These are phyloP conservation scores for Cyathus striatus DNA, from an alignment of 768 basidiomycete genomes.

Conservation along the genomic window DNA sequence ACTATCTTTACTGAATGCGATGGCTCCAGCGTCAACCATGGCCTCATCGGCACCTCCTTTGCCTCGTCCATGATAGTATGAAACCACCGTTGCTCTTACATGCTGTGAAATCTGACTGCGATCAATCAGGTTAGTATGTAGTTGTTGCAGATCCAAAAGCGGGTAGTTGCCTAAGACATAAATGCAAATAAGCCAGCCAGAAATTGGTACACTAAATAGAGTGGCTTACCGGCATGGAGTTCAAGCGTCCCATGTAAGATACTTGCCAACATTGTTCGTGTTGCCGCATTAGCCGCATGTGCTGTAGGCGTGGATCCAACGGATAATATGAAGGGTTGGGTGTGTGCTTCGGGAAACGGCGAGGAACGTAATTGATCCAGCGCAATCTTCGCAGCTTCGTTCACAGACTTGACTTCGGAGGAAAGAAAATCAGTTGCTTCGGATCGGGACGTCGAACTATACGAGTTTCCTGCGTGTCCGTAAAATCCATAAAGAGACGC, in stretches of 20 bases:
- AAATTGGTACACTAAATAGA: slow-evolving; percentile 6
- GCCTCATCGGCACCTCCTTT: slow-evolving; percentile 63
- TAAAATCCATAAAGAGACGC: slow-evolving; percentile 81
- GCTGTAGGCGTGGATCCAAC: slow-evolving; percentile 89
- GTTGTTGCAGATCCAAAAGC: slow-evolving; percentile 79
- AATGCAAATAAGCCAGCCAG: background rate
- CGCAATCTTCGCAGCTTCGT: slow-evolving; percentile 55
- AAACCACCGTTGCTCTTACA: slow-evolving; percentile 70
- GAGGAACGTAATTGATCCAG: slow-evolving; percentile 38
- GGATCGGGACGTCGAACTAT: slow-evolving; percentile 63
- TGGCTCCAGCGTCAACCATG: slow-evolving; percentile 75
- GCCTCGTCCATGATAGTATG: slow-evolving; percentile 72
- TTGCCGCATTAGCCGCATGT: slow-evolving; percentile 62
- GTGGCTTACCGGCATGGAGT: slow-evolving; percentile 71
- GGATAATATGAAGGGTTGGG: slow-evolving; percentile 61
- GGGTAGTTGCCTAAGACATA: slow-evolving; percentile 68
- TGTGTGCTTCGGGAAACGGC: slow-evolving; percentile 22
- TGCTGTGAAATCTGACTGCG: slow-evolving; percentile 54
- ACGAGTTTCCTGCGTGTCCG: slow-evolving; percentile 73
- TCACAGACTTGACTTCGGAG: slow-evolving; percentile 66
- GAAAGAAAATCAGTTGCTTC: slow-evolving; percentile 65
- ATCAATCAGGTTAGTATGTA: slow-evolving; percentile 65
- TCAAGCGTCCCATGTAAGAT: slow-evolving; percentile 61
- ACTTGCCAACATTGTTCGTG: slow-evolving; percentile 35
- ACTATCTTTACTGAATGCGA: slow-evolving; percentile 85